A percentile compares a stretch with the other conserved stretches of the same genome.
Conservation (phyloP, 768 basidiomycete species). For the Lentinula boryana region DNA sequence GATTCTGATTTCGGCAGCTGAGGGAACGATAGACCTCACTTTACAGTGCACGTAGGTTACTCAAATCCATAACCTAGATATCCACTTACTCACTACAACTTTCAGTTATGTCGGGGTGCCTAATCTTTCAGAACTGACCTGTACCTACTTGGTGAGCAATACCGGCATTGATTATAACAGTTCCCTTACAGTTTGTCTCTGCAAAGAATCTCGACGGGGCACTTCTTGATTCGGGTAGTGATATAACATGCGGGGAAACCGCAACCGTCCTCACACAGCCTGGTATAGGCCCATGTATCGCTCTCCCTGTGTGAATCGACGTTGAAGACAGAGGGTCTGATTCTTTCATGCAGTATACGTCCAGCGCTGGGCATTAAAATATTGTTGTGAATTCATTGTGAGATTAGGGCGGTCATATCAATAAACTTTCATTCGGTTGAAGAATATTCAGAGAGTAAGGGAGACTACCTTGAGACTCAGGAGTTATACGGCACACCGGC, state of each 20-base stretch:
- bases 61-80: background rate
- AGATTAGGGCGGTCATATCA: too few relatives aligned
- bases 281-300: background rate
- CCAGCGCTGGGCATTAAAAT: too few relatives aligned
- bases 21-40: background rate
- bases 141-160: background rate
- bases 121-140: background rate
- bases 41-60: background rate
- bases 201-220: background rate
- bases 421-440: too few relatives aligned
- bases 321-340: too few relatives aligned
- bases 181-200: background rate
- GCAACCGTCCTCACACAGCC: background rate
- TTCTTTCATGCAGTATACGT: too few relatives aligned
- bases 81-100: background rate
- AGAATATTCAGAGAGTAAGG: too few relatives aligned
- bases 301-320: background rate
- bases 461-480: too few relatives aligned
- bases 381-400: too few relatives aligned
- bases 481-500: too few relatives aligned
- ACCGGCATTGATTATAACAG: background rate
- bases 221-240: background rate
- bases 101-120: background rate
- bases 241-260: background rate
- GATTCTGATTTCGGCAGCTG: background rate